phyloP scores from a whole-genome alignment of 495 filamentous ascomycete genomes.

The Penicillium bovifimosum region DNA sequence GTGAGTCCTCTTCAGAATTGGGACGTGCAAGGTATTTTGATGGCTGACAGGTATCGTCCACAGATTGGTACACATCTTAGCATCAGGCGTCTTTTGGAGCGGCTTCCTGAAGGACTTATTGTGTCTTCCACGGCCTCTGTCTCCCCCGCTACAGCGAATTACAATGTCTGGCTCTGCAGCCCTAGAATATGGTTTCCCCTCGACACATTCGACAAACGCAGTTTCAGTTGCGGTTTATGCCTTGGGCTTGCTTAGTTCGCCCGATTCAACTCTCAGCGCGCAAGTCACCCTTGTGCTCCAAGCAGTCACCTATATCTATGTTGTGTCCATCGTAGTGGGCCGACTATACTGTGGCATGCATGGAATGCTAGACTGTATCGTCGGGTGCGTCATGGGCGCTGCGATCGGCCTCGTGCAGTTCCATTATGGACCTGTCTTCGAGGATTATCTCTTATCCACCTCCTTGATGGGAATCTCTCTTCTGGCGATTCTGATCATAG shows the following conservation, averaged over 20 bases:
- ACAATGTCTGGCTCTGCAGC: constrained; percentile 95
- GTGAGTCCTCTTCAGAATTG: constrained; percentile 45
- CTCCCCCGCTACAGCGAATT: constrained; percentile 87
- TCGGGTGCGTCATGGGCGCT: constrained; percentile 72
- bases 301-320: constrained; percentile 69
- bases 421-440: constrained; percentile 59
- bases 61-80: constrained; percentile 84
- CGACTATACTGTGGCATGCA: constrained; percentile 98
- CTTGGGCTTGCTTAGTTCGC: constrained; percentile 57
- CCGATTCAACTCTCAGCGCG: constrained; percentile 46
- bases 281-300: constrained; percentile 56
- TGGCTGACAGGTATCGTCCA: constrained; percentile 5
- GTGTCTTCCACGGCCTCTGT: constrained; percentile 90
- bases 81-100: constrained; percentile 84
- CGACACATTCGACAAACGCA: constrained; percentile 94
- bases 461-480: constrained; percentile 51
- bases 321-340: constrained; percentile 81
- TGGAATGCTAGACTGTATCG: constrained; percentile 82
- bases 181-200: constrained; percentile 95
- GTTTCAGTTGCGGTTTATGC: constrained; percentile 89
- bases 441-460: constrained; percentile 52
- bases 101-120: constrained; percentile 92
- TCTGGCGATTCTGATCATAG: constrained; percentile 58
- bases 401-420: constrained; percentile 64
- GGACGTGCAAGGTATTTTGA: not conserved